A percentile compares a stretch with the other conserved stretches of the same genome.
These are phyloP conservation scores for Botrytis deweyae DNA, from an alignment of 2,329 filamentous ascomycete species.

Conservation along the genomic window DNA sequence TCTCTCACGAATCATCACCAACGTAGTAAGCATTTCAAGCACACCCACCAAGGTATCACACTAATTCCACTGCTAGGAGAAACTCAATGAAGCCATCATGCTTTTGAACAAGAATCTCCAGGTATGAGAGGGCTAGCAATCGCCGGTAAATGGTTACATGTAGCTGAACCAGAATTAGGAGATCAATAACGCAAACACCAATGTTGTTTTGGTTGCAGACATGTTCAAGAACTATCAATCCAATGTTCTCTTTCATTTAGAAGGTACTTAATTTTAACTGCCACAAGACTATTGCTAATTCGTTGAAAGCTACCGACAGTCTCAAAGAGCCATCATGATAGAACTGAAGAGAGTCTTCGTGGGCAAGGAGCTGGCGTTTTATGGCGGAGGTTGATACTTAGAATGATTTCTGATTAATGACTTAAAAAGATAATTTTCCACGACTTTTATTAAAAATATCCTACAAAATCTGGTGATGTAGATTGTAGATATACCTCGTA, in stretches of 20 bases:
- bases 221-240: constrained; percentile 99
- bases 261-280: constrained; percentile 59
- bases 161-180: constrained; percentile 56
- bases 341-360: neutral
- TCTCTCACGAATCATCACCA: constrained; percentile 92
- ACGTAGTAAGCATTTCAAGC: constrained; percentile 68
- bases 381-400: neutral
- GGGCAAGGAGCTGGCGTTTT: neutral
- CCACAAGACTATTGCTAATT: constrained; percentile 28
- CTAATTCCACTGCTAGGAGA: constrained; percentile 63
- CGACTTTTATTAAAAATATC: neutral
- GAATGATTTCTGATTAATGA: neutral
- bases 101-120: constrained; percentile 91
- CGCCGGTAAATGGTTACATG: neutral
- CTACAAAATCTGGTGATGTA: neutral
- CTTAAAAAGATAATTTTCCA: neutral
- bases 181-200: constrained; percentile 98
- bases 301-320: constrained; percentile 70
- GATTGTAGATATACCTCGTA: neutral
- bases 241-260: constrained; percentile 93
- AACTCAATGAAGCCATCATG: constrained; percentile 91
- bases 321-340: constrained; percentile 70
- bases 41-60: neutral
- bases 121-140: constrained; percentile 47
- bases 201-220: constrained; percentile 93